Conservation (phyloP, 768 basidiomycete species). For the Boletus bicolor region DNA sequence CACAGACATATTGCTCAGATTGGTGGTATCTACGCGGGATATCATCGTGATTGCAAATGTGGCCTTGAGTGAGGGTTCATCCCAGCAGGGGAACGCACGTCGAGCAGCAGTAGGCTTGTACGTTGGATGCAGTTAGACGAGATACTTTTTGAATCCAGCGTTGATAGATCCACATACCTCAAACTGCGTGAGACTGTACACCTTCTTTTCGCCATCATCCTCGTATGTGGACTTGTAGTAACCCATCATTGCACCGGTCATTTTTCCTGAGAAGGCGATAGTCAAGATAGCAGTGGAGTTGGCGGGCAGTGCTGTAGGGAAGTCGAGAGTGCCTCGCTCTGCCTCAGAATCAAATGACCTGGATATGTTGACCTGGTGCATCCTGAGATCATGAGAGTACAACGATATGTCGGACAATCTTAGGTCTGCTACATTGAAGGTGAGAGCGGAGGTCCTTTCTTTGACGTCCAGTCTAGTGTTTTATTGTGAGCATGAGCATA, state of each 20-base stretch:
- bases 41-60: constrained; percentile 76
- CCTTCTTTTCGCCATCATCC: constrained; percentile 57
- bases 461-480: constrained; percentile 56
- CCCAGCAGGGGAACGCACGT: constrained; percentile 85
- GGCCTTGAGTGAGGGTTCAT: constrained; percentile 88
- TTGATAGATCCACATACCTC: constrained; percentile 44
- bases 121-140: constrained; percentile 1
- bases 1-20: constrained; percentile 85
- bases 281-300: constrained; percentile 69
- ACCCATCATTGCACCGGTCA: constrained; percentile 75
- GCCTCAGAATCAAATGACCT: constrained; percentile 53
- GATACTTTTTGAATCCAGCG: background rate
- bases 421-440: constrained; percentile 64
- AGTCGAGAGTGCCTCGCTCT: constrained; percentile 63
- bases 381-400: constrained; percentile 51
- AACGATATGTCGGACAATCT: constrained; percentile 55
- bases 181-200: constrained; percentile 86
- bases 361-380: constrained; percentile 43
- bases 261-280: constrained; percentile 63
- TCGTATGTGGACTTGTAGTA: constrained; percentile 75
- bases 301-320: constrained; percentile 58
- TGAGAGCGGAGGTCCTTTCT: constrained; percentile 55
- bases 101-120: constrained; percentile 80
- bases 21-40: constrained; percentile 71
- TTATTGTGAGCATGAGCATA: background rate